phyloP scores from a whole-genome alignment of 495 filamentous ascomycete genomes.

The Lophiotrema nucula region DNA sequence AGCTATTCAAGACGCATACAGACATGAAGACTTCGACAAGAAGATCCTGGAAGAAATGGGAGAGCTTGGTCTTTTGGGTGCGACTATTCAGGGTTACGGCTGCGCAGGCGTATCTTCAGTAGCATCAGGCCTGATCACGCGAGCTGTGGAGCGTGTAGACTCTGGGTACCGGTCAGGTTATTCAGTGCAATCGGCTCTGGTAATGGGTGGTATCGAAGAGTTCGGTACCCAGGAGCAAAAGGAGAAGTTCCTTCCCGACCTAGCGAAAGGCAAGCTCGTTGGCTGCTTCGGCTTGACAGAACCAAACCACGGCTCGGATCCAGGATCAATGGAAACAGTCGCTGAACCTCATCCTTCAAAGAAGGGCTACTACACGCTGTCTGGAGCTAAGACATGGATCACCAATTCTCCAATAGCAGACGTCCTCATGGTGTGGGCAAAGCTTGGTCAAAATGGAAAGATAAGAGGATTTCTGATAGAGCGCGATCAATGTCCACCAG shows the following conservation, averaged over 20 bases:
- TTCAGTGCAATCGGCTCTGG: constrained; percentile 92
- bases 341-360: constrained; percentile 85
- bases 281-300: constrained; percentile 96
- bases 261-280: constrained; percentile 83
- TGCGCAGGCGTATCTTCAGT: constrained; percentile 94
- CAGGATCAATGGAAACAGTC: constrained; percentile 89
- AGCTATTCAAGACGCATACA: constrained; percentile 80
- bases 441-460: constrained; percentile 83
- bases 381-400: constrained; percentile 96
- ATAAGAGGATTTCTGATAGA: constrained; percentile 95
- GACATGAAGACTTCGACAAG: constrained; percentile 87
- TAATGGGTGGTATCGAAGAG: constrained; percentile 96
- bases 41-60: constrained; percentile 94
- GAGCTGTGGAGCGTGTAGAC: constrained; percentile 94
- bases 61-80: constrained; percentile 84
- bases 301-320: constrained; percentile 96
- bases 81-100: constrained; percentile 87
- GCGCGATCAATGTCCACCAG: constrained; percentile 72
- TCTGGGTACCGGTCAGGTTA: constrained; percentile 93
- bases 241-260: constrained; percentile 75
- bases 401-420: constrained; percentile 96
- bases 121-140: constrained; percentile 87
- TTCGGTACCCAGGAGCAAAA: constrained; percentile 89
- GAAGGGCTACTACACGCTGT: constrained; percentile 77
- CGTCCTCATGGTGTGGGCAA: constrained; percentile 90